Conservation (phyloP, 805 yeast species). For the Ogataea trehaloabstinens region DNA sequence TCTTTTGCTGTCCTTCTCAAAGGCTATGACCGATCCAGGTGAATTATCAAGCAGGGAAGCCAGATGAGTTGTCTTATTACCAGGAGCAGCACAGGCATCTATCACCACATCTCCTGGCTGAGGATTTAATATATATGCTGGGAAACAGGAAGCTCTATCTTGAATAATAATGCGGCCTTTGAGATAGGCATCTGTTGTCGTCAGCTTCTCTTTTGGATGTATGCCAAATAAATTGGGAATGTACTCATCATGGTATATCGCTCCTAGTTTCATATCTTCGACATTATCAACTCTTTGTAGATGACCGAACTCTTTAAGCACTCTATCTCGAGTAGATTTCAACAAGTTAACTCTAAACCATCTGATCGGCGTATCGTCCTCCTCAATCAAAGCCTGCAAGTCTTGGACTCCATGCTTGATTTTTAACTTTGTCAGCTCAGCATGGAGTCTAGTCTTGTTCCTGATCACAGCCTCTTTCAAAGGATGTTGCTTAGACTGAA, state of each 20-base stretch:
- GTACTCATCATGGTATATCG: constrained; percentile 67
- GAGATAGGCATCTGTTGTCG: constrained; percentile 65
- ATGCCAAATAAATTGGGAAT: constrained; percentile 81
- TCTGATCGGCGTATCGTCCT: constrained; percentile 68
- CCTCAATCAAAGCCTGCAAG: constrained; percentile 51
- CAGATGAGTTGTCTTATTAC: constrained; percentile 92
- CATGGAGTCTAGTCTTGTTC: constrained; percentile 76
- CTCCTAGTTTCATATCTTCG: constrained; percentile 46
- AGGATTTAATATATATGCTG: constrained; percentile 78
- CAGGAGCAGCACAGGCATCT: constrained; percentile 98
- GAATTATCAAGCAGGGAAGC: constrained; percentile 58
- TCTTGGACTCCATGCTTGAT: constrained; percentile 64
- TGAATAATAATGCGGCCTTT: constrained; percentile 84
- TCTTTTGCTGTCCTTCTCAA: constrained; percentile 79
- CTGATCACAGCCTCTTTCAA: constrained; percentile 76
- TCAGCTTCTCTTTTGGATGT: constrained; percentile 70
- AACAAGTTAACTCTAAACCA: constrained; percentile 79
- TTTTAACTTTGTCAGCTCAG: constrained; percentile 78
- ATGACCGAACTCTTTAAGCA: constrained; percentile 40
- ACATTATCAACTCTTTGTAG: constrained; percentile 46
- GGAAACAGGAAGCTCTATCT: constrained; percentile 96
- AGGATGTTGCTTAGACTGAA: constrained; percentile 86
- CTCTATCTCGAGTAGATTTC: constrained; percentile 40
- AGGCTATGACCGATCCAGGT: constrained; percentile 63
- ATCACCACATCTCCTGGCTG: constrained; percentile 60